Evolutionary conservation across 2,329 filamentous ascomycete genomes (phyloP).

Genomic region (Sphaerostilbella broomeana): DNA sequence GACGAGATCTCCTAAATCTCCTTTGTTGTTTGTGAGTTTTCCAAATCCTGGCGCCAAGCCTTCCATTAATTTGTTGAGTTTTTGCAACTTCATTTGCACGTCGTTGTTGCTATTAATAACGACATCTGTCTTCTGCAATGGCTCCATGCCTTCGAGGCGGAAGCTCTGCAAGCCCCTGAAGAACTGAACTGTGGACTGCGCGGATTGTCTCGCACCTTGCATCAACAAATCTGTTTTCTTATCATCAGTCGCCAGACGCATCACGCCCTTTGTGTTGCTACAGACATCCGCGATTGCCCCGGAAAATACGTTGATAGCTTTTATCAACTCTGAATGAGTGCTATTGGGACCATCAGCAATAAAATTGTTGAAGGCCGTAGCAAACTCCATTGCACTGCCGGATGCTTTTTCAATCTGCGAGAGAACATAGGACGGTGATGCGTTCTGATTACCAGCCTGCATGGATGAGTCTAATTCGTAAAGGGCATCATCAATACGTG

Average conservation of each 20-base stretch:
- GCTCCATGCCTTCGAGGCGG: conserved; percentile 82
- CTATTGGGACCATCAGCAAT: conserved; percentile 94
- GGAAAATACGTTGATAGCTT: conserved; percentile 82
- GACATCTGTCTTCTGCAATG: conserved; percentile 89
- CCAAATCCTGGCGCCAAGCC: conserved; percentile 81
- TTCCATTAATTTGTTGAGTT: conserved; percentile 88
- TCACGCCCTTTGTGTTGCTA: conserved; percentile 93
- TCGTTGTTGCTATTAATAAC: conserved; percentile 98
- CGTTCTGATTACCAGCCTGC: conserved; percentile 98
- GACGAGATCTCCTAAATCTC: conserved; percentile 87
- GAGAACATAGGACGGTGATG: conserved; percentile 86
- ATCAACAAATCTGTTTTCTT: conserved; percentile 86
- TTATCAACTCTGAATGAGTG: conserved; percentile 84
- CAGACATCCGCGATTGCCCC: conserved; percentile 89
- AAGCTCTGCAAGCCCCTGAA: conserved; percentile 93
- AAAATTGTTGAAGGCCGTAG: conserved; percentile 96
- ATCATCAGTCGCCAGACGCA: conserved; percentile 86
- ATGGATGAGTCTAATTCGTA: conserved; percentile 97
- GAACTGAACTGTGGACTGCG: conserved; percentile 83
- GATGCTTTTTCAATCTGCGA: conserved; percentile 97
- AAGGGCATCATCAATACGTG: conserved; percentile 89
- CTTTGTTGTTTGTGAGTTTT: conserved; percentile 71
- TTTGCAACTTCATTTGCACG: conserved; percentile 88
- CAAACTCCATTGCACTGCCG: conserved; percentile 91
- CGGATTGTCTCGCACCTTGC: conserved; percentile 75